Base-by-base conservation (phyloP, 257 asterid species). In the Salvia splendens region DNA sequence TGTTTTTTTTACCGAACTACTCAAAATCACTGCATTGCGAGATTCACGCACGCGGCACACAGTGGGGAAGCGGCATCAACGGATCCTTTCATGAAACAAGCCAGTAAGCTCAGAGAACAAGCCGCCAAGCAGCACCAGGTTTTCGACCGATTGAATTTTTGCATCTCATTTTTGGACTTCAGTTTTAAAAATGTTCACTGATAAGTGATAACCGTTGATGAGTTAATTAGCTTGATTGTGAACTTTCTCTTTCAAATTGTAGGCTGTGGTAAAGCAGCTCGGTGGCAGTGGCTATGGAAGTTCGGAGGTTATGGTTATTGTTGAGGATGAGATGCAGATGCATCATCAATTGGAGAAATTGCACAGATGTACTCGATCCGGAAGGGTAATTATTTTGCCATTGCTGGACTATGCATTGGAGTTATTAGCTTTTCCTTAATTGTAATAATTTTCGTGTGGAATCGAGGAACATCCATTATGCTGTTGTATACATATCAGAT, bases 61-160 rank as follows among this genome's bases (percentile, higher is more conserved):
- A 20, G 24, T 20, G 24, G 24, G 24, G 43, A 12, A 5, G 12
- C 74, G 38, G 74, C 72, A 38, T 70, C 78, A 3, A 93, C 90
- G 99, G 99, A 93, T 75, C 89, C 95, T 49, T 70, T 90, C 57
- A 83, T 97, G 85, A 93, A 91, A 84, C 96, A 93, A 84, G 97
- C 99, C 16, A 79, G 71, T 84, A 90, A 85, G 69, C 54, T 93
- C 73, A 84, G 92, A 78, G 99, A 93, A 33, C 99, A 90, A 85
- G 99, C 90, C 67, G 95, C 97, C 64, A 93, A 93, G 78, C 99
- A 93, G 61, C 96, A 92, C 67, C 97, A 89, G 98, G 97, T 93
- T 60, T 35, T 8, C 41, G 10, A 28, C 33, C 50, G 41, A 6
- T 73, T 45, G 45, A n/a, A 11, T 9, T 65, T 17, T n/a, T 15